Base-by-base conservation (phyloP, 345 rosid species). In the Bruguiera gymnorhiza region DNA sequence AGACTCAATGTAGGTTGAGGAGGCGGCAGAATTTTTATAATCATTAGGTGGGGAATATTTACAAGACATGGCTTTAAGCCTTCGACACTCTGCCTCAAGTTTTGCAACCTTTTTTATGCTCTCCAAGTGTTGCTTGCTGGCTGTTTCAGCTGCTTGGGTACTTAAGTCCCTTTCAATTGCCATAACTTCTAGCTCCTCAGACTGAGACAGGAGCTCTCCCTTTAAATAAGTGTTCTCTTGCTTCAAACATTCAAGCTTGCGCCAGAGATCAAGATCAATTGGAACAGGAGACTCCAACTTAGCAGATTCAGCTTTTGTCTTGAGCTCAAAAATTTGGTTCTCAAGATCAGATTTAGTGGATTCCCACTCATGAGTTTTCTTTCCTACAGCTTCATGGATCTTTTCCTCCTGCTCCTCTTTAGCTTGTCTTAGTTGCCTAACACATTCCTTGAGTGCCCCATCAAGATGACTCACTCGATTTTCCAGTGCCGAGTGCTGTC, bases 401-500 rank as follows among this genome's bases (percentile, higher is more conserved):
- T 79, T 93, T 68, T 82, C 78, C 59, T 89, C 92, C 67, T 89
- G 97, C 66, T 89, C 97, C 51, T 92, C 99, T 80, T 91, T 86
- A 58, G 88, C 87, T 78, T 89, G 92, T 71, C 99, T 77, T 43
- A 95, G 87, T 79, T 95, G 97, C 54, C 97, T 85, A 65, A 90
- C 85, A 71, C 97, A 95, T 79, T 94, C 99, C 81, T 95, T 95
- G 23, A 95, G 90, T 2, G 99, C 99, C 70, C 89, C 89, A 79
- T 95, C 99, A 69, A 95, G 93, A 80, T 94, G 93, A 71, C 83
- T 66, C 70, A 80, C 90, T 68, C 96, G 85, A 77, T 85, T 88
- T 77, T 91, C 96, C 6, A 91, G 87, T 29, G 73, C 73, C 2
- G 80, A 78, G 66, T 85, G 78, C 76, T 86, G 84, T 72, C 74